A percentile compares a stretch with the other conserved stretches of the same genome.
phyloP scores from a whole-genome alignment of 352 stramenopile species.

The Pythium apleroticum region DNA sequence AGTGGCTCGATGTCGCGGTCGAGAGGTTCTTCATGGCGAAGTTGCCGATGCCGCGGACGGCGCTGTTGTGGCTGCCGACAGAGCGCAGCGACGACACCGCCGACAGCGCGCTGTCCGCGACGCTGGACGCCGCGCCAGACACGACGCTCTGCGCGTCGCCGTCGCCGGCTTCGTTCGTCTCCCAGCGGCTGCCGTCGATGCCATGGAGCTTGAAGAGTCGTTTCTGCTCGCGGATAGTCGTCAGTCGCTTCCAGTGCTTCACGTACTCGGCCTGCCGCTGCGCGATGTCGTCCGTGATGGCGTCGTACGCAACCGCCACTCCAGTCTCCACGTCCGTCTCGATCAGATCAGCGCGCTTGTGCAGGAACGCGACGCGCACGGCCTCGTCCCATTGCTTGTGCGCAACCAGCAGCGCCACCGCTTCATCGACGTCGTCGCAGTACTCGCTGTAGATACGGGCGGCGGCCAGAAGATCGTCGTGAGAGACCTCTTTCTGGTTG shows the following conservation, averaged over 20 bases:
- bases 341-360: conserved; percentile 58
- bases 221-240: conserved; percentile 72
- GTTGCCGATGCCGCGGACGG: conserved; percentile 56
- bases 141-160: conserved; percentile 39
- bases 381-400: conserved; percentile 62
- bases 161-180: conserved; percentile 10
- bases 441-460: conserved; percentile 75
- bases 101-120: conserved; percentile 55
- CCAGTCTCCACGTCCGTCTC: conserved; percentile 73
- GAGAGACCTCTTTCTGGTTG: conserved; percentile 31
- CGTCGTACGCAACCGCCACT: conserved; percentile 43
- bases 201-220: conserved; percentile 75
- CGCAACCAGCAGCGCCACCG: conserved; percentile 57
- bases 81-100: conserved; percentile 62
- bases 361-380: conserved; percentile 54
- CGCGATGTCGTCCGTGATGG: conserved; percentile 51
- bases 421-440: conserved; percentile 69
- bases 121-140: conserved; percentile 43
- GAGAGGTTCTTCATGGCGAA: conserved; percentile 63
- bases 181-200: conserved; percentile 66
- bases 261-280: conserved; percentile 44
- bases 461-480: conserved; percentile 36
- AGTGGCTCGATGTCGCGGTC: conserved; percentile 62
- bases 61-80: conserved; percentile 81
- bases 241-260: conserved; percentile 58